These are phyloP conservation scores for Tricholomella constricta DNA, from an alignment of 768 basidiomycete species.

Conservation along the genomic window DNA sequence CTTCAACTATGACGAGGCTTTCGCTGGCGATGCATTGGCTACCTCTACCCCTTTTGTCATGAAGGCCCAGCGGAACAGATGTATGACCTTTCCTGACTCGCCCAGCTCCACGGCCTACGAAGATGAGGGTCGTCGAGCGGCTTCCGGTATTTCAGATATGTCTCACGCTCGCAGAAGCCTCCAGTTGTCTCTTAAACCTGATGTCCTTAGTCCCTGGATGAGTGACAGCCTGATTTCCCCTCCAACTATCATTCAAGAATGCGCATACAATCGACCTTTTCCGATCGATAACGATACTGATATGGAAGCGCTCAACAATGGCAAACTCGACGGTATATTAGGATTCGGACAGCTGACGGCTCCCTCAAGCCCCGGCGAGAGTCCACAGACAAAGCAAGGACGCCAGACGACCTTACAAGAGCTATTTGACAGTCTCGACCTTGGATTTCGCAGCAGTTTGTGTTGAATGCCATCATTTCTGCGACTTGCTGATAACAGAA, in stretches of 20 bases:
- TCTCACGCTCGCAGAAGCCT: constrained; percentile 1
- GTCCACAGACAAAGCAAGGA: not conserved
- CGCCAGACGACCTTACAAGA: constrained; percentile 10
- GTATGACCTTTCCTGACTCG: not conserved
- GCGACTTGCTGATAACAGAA: not conserved
- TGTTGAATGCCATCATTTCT: not conserved
- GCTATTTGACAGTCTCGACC: constrained; percentile 20
- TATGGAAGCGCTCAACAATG: not conserved
- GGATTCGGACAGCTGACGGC: constrained; percentile 2
- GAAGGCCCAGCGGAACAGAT: constrained; percentile 5
- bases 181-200: constrained; percentile 7
- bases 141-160: not conserved
- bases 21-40: constrained; percentile 24
- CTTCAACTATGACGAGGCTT: constrained; percentile 20
- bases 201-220: constrained; percentile 32
- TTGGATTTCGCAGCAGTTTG: constrained; percentile 13
- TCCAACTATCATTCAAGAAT: constrained; percentile 28
- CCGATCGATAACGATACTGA: not conserved
- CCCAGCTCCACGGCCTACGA: constrained; percentile 20
- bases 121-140: constrained; percentile 22
- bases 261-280: constrained; percentile 15
- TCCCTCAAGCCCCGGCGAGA: not conserved
- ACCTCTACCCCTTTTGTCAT: constrained; percentile 31
- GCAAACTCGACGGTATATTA: not conserved
- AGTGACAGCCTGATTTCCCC: constrained; percentile 47